A percentile compares a stretch with the other conserved stretches of the same genome.
phyloP scores from a whole-genome alignment of 2,329 filamentous ascomycete species.

The Colletotrichum sp. region DNA sequence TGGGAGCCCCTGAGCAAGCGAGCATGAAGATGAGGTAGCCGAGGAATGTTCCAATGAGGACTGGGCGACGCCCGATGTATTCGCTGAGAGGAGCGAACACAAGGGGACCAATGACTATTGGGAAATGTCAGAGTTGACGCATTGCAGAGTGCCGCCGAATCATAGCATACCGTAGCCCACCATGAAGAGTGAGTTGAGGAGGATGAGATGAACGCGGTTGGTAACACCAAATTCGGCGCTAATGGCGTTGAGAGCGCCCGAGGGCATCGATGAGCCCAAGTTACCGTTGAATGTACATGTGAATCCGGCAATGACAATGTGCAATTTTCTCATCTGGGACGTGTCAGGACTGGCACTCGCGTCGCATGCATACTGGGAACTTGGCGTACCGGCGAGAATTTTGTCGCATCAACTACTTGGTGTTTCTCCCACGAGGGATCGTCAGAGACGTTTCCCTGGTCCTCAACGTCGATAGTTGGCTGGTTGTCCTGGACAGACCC shows the following conservation, averaged over 20 bases:
- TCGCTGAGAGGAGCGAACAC: constrained; percentile 39
- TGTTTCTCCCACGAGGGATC: neutral
- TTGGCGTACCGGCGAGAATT: constrained; percentile 30
- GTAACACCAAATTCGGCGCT: constrained; percentile 31
- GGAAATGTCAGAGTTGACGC: neutral
- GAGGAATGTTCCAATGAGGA: constrained; percentile 35
- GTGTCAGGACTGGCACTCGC: neutral
- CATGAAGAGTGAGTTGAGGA: constrained; percentile 41
- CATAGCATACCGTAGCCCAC: constrained; percentile 27
- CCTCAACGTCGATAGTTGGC: neutral
- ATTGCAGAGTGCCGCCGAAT: neutral
- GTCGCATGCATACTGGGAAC: neutral
- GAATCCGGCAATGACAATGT: constrained; percentile 38
- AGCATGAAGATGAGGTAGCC: constrained; percentile 38
- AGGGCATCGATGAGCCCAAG: constrained; percentile 39
- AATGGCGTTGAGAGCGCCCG: constrained; percentile 39
- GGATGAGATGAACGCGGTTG: constrained; percentile 29
- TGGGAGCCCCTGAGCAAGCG: constrained; percentile 43
- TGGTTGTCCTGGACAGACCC: neutral
- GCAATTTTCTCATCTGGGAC: constrained; percentile 31
- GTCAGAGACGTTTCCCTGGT: constrained; percentile 23
- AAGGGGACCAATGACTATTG: constrained; percentile 33
- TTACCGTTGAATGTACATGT: constrained; percentile 41
- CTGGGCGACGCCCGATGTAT: constrained; percentile 36
- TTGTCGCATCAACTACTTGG: constrained; percentile 31